Evolutionary conservation across 2,329 filamentous ascomycete genomes (phyloP), one percentile per base, ranked within the genome.

Genomic region (Salinomyces thailandicus): DNA sequence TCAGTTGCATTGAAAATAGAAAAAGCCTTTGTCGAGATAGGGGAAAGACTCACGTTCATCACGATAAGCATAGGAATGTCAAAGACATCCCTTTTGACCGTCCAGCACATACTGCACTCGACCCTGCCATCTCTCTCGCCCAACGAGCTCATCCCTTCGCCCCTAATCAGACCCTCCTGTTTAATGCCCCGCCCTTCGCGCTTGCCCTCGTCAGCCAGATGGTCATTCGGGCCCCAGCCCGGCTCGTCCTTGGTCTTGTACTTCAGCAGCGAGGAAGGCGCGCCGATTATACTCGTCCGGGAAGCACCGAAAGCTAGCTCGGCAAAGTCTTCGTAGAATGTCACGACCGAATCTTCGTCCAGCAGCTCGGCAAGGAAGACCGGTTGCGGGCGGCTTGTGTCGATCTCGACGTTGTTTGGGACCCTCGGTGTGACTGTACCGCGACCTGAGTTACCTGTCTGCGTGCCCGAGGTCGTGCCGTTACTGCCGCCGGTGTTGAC

Each of bases 1-100:
- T 32, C 11, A 24, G 27, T 8, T n/a, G 11, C n/a, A n/a, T 18
- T 33, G n/a, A 5, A 14, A 12, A 35, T 12, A 16, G 9, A 8
- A 12, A 26, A 26, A 26, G n/a, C n/a, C n/a, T n/a, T n/a, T n/a
- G n/a, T n/a, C n/a, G n/a, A 3, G 15, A 36, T 9, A 16, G 16
- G 12, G 6, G 15, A 11, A 11, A 7, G 17, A 79, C 87, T 80
- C 61, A 95, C 91, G 66, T 95, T 95, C 69, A 96, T 89, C 55
- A 95, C 84, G 61, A 96, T 93, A 66, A 96, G 71, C 85, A 95
- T 94, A 15, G 91, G 91, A 61, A 96, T 94, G 64, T 96, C 89
- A 65, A 96, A 96, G 27, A 91, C 85, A 61, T 98, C 91, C 45
- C 89, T 73, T 66, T 94, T 94, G 44, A 96, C 87, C 45, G 85